phyloP scores from a whole-genome alignment of 2,329 filamentous ascomycete genomes.

The Spiromastix sp. region DNA sequence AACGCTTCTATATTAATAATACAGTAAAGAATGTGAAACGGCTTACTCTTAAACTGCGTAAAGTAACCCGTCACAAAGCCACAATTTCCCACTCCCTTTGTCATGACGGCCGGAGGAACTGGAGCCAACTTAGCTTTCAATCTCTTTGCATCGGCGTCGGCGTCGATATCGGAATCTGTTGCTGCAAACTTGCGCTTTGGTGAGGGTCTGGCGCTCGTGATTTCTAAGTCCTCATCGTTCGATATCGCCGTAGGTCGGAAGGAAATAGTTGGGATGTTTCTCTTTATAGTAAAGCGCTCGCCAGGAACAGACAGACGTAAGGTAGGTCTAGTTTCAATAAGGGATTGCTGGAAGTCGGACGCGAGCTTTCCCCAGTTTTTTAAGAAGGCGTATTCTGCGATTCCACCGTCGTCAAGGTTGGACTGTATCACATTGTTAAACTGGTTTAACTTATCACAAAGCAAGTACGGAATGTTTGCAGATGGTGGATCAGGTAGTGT shows the following conservation, averaged over 20 bases:
- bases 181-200: conserved; percentile 6
- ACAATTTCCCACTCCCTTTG: too few relatives aligned
- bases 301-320: conserved; percentile 18
- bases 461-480: conserved; percentile 54
- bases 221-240: conserved; percentile 7
- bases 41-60: too few relatives aligned
- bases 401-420: conserved; percentile 42
- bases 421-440: conserved; percentile 47
- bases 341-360: conserved; percentile 41
- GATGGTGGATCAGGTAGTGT: conserved; percentile 56
- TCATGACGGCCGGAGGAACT: too few relatives aligned
- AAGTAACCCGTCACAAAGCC: too few relatives aligned
- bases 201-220: conserved; percentile 1
- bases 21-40: too few relatives aligned
- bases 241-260: not conserved
- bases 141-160: conserved; percentile 5
- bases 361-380: conserved; percentile 37
- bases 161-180: too few relatives aligned
- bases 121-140: conserved; percentile 1
- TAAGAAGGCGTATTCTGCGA: conserved; percentile 29
- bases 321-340: conserved; percentile 33
- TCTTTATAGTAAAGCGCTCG: too few relatives aligned
- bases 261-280: too few relatives aligned
- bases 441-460: conserved; percentile 48
- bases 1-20: too few relatives aligned